A percentile compares a stretch with the other conserved stretches of the same genome.
Evolutionary conservation across 2,329 filamentous ascomycete genomes (phyloP).

Genomic region (Dichotomopilus funicola): DNA sequence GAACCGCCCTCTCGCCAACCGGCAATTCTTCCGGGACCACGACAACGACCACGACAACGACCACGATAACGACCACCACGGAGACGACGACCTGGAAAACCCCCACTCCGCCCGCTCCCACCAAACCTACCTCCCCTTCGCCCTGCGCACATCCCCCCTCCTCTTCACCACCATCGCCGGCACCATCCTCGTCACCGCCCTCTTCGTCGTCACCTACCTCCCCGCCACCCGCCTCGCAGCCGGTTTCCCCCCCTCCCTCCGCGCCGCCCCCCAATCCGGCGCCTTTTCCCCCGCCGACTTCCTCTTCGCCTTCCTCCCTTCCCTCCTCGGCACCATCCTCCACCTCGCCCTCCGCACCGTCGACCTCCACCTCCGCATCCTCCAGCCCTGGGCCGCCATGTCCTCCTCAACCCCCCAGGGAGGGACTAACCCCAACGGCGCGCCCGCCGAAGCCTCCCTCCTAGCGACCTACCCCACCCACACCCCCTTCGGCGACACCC

Average conservation of each 20-base stretch:
- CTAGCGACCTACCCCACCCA: slow-evolving; percentile 65
- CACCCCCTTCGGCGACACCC: slow-evolving; percentile 51
- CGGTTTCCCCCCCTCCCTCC: slow-evolving; percentile 67
- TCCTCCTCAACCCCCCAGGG: slow-evolving; percentile 26
- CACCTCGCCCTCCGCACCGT: slow-evolving; percentile 62
- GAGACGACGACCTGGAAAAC: not conserved
- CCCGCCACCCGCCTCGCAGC: slow-evolving; percentile 55
- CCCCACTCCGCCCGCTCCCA: slow-evolving; percentile 44
- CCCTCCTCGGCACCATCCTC: slow-evolving; percentile 58
- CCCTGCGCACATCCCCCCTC: slow-evolving; percentile 60
- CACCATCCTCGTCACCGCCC: slow-evolving; percentile 57
- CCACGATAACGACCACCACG: not conserved
- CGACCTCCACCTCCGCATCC: slow-evolving; percentile 57
- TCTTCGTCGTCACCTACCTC: slow-evolving; percentile 74
- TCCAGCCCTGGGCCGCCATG: slow-evolving; percentile 65
- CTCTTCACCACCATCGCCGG: slow-evolving; percentile 57
- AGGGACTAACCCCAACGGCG: slow-evolving; percentile 38
- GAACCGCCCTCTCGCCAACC: slow-evolving; percentile 1
- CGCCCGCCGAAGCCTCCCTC: slow-evolving; percentile 55
- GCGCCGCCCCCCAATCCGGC: slow-evolving; percentile 49
- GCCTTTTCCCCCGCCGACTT: slow-evolving; percentile 87
- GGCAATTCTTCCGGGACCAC: slow-evolving; percentile 11
- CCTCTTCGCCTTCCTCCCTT: slow-evolving; percentile 71
- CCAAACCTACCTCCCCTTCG: slow-evolving; percentile 70
- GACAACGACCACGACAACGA: slow-evolving; percentile 33